Evolutionary conservation across 2,329 filamentous ascomycete genomes (phyloP).

Genomic region (Dactylellina cionopaga): DNA sequence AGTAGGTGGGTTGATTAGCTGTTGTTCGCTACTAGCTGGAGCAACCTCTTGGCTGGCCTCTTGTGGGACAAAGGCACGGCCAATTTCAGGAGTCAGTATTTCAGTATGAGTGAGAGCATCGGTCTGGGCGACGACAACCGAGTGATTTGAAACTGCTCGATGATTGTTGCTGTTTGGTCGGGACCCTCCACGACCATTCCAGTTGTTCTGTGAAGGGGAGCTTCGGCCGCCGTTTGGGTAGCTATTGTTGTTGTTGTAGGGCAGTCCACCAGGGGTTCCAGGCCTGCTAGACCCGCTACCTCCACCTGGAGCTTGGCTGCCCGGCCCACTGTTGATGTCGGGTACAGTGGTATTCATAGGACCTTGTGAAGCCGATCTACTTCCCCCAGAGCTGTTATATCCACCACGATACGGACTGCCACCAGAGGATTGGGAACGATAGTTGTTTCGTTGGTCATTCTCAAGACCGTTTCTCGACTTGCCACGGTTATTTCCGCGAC

Average conservation of each 20-base stretch:
- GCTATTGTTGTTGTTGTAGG: background rate
- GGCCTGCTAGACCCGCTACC: conserved; percentile 9
- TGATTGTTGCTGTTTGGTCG: background rate
- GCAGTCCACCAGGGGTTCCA: background rate
- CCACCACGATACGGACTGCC: conserved; percentile 35
- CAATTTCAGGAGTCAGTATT: background rate
- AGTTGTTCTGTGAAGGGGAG: too few relatives aligned
- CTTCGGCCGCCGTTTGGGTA: background rate
- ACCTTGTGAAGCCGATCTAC: conserved; percentile 26
- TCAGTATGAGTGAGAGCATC: background rate
- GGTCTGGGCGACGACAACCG: background rate
- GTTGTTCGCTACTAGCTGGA: background rate
- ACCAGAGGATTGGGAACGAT: conserved; percentile 32
- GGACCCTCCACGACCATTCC: background rate
- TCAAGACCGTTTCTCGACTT: conserved; percentile 4
- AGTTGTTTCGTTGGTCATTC: background rate
- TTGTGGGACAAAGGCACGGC: background rate
- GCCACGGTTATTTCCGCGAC: background rate
- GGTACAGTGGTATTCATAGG: background rate
- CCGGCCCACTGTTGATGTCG: background rate
- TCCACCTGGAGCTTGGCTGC: conserved; percentile 1
- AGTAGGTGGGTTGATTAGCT: background rate
- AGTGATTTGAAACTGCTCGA: background rate
- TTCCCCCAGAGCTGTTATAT: conserved; percentile 37
- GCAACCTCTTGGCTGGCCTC: background rate